Percentiles rank a stretch among this genome's conserved stretches.
phyloP scores from a whole-genome alignment of 116 monocot genomes.

The Papilionanthe hybrid region DNA sequence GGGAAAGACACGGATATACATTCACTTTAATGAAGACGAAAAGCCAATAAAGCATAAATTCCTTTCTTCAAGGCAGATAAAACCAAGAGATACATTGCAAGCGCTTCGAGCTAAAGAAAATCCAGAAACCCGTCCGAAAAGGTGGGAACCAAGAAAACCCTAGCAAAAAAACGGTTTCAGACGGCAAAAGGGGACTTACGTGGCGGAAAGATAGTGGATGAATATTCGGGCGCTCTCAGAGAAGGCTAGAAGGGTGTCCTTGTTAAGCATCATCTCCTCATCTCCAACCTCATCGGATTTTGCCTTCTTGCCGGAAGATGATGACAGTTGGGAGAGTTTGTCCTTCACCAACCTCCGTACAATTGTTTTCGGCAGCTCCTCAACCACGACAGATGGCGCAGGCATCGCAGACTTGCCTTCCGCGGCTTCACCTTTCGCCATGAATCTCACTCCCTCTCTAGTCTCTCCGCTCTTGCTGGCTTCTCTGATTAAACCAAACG shows the following conservation, averaged over 20 bases:
- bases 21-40: background rate
- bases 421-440: constrained; percentile 14
- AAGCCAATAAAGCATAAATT: background rate
- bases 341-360: constrained; percentile 85
- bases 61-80: background rate
- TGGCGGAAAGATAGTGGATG: constrained; percentile 96
- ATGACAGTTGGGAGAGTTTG: constrained; percentile 51
- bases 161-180: background rate
- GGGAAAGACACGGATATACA: background rate
- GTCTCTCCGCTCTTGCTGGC: constrained; percentile 4
- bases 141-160: constrained; percentile 1
- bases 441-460: constrained; percentile 4
- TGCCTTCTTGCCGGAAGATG: constrained; percentile 8
- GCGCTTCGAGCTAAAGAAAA: background rate
- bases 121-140: background rate
- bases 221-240: constrained; percentile 87
- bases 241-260: constrained; percentile 83
- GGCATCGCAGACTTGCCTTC: constrained; percentile 16
- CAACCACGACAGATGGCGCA: constrained; percentile 33
- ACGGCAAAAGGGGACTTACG: constrained; percentile 26
- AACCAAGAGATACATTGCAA: background rate
- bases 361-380: constrained; percentile 74
- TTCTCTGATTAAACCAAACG: background rate
- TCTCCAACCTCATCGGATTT: constrained; percentile 20
- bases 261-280: constrained; percentile 54